Evolutionary conservation across 2,329 filamentous ascomycete species (phyloP).

Genomic region (Botrytis byssoidea): DNA sequence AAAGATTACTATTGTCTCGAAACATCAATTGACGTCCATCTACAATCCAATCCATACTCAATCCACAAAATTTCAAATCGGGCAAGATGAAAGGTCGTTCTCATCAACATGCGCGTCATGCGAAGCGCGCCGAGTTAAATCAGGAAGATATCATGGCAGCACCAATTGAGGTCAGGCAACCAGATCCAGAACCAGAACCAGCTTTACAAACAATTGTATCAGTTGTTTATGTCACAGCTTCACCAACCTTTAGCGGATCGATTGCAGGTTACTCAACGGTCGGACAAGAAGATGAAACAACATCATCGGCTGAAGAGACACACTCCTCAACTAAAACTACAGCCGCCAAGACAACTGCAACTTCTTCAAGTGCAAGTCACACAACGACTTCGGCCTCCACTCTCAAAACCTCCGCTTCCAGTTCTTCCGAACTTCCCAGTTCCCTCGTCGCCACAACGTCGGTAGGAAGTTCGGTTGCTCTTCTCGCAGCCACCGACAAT

Average conservation of each 20-base stretch:
- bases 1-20: background rate
- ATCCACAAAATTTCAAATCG: slow-evolving; percentile 9
- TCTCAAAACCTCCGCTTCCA: slow-evolving; percentile 12
- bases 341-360: background rate
- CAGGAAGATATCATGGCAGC: slow-evolving; percentile 23
- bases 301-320: slow-evolving; percentile 17
- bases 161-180: slow-evolving; percentile 20
- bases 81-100: slow-evolving; percentile 33
- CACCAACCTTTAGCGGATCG: slow-evolving; percentile 51
- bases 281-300: slow-evolving; percentile 23
- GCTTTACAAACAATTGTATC: slow-evolving; percentile 40
- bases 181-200: slow-evolving; percentile 17
- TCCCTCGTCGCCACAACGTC: slow-evolving; percentile 28
- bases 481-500: slow-evolving; percentile 22
- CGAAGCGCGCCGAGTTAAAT: slow-evolving; percentile 25
- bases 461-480: slow-evolving; percentile 22
- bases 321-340: background rate
- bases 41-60: background rate
- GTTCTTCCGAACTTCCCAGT: slow-evolving; percentile 21
- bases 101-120: slow-evolving; percentile 31
- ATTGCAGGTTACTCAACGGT: slow-evolving; percentile 49
- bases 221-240: slow-evolving; percentile 52
- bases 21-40: slow-evolving; percentile 8
- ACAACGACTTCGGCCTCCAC: slow-evolving; percentile 15
- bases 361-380: background rate